Conservation (phyloP, 352 stramenopile genomes). For the Aphanomyces cochlioides region DNA sequence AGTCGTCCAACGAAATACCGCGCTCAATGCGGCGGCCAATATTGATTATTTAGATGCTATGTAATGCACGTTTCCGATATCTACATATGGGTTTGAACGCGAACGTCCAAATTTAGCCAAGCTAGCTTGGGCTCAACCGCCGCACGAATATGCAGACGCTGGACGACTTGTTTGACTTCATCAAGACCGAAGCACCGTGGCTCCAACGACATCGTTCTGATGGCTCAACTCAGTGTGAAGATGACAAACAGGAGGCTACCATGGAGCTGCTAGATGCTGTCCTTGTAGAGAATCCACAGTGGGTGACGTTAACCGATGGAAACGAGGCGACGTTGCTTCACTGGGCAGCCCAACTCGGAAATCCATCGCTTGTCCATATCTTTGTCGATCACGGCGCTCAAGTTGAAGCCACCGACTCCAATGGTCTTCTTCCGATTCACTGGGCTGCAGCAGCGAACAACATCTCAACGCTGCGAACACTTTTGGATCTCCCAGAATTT, state of each 20-base stretch:
- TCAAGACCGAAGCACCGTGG: background rate
- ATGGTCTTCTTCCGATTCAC: slow-evolving; percentile 68
- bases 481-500: slow-evolving; percentile 50
- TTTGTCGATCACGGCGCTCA: slow-evolving; percentile 16
- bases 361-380: slow-evolving; percentile 1
- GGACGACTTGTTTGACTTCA: background rate
- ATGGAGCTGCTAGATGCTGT: slow-evolving; percentile 2
- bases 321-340: slow-evolving; percentile 8
- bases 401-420: background rate
- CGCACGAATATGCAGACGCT: background rate
- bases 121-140: no score
- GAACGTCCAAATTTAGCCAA: no score
- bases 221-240: no score
- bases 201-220: no score
- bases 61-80: background rate
- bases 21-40: slow-evolving; percentile 27
- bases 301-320: background rate
- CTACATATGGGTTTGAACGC: no score
- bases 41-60: slow-evolving; percentile 8
- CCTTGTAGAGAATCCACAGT: background rate
- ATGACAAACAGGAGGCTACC: background rate
- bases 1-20: slow-evolving; percentile 18
- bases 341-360: slow-evolving; percentile 20
- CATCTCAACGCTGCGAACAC: slow-evolving; percentile 49
- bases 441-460: slow-evolving; percentile 79